Conservation (phyloP, 2,329 filamentous ascomycete species). For the Periconia digitata region DNA sequence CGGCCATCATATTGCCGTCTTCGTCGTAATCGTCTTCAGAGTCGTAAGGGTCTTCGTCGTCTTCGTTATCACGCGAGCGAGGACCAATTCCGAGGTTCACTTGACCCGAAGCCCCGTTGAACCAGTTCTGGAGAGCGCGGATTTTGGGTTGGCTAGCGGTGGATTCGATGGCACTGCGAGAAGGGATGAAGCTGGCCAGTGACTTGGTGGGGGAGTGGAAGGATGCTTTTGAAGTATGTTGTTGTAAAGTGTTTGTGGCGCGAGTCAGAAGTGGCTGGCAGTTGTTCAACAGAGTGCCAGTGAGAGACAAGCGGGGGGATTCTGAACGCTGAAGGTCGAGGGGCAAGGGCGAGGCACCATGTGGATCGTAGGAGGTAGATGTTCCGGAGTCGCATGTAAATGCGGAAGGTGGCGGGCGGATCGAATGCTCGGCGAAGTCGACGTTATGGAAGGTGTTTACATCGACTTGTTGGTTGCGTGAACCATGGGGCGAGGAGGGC, state of each 20-base stretch:
- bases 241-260: slow-evolving; percentile 39
- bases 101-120: slow-evolving; percentile 55
- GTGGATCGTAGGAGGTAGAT: slow-evolving; percentile 41
- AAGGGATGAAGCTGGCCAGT: slow-evolving; percentile 43
- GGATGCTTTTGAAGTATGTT: slow-evolving; percentile 43
- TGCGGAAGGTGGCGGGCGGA: slow-evolving; percentile 38
- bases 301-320: slow-evolving; percentile 26
- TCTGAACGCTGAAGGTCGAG: slow-evolving; percentile 27
- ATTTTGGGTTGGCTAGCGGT: slow-evolving; percentile 36
- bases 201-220: slow-evolving; percentile 42
- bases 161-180: slow-evolving; percentile 31
- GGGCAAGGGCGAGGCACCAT: slow-evolving; percentile 27
- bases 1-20: slow-evolving; percentile 32
- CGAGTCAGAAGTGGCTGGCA: slow-evolving; percentile 37
- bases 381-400: slow-evolving; percentile 27
- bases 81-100: slow-evolving; percentile 46
- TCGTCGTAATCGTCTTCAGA: slow-evolving; percentile 19
- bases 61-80: slow-evolving; percentile 16
- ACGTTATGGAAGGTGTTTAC: slow-evolving; percentile 34
- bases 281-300: slow-evolving; percentile 41
- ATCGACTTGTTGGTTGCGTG: slow-evolving; percentile 7
- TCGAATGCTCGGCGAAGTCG: slow-evolving; percentile 26
- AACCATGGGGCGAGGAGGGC: slow-evolving; percentile 19
- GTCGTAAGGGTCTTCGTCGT: slow-evolving; percentile 31
- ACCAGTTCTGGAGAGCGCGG: slow-evolving; percentile 51